Conservation (phyloP, 1,139 yeast species). For the Sugiyamaella japonica region DNA sequence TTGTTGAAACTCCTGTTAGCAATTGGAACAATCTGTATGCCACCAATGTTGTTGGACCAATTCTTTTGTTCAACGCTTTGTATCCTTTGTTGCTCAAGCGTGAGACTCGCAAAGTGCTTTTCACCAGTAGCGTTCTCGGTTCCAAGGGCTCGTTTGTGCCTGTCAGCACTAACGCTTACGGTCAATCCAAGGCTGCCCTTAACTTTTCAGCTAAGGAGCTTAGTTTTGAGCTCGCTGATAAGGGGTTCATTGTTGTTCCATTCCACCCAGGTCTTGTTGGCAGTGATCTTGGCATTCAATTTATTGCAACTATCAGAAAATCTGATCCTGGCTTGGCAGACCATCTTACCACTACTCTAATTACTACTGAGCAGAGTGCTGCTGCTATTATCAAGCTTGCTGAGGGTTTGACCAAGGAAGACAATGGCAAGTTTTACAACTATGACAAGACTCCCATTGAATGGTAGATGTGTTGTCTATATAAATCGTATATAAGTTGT, state of each 20-base stretch:
- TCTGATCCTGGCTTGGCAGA: neutral
- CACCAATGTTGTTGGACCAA: slow-evolving; percentile 17
- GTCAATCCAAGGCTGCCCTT: slow-evolving; percentile 21
- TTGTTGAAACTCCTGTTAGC: slow-evolving; percentile 7
- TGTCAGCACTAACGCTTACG: slow-evolving; percentile 18
- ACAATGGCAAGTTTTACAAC: slow-evolving; percentile 21
- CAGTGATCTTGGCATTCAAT: slow-evolving; percentile 35
- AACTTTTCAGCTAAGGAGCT: slow-evolving; percentile 20
- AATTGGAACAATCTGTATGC: slow-evolving; percentile 19
- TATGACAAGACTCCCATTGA: slow-evolving; percentile 17
- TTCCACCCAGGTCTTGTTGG: slow-evolving; percentile 41
- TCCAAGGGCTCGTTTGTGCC: slow-evolving; percentile 30
- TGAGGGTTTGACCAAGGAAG: slow-evolving; percentile 16
- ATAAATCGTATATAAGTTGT: no score
- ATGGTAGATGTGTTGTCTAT: neutral
- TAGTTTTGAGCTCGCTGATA: slow-evolving; percentile 25
- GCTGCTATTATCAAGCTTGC: slow-evolving; percentile 17
- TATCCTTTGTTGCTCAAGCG: slow-evolving; percentile 18
- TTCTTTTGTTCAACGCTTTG: slow-evolving; percentile 5
- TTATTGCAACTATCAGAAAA: slow-evolving; percentile 12
- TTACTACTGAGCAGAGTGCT: slow-evolving; percentile 17
- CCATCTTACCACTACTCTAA: neutral
- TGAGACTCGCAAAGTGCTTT: slow-evolving; percentile 29
- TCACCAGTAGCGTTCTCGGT: slow-evolving; percentile 33
- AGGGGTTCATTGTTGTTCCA: slow-evolving; percentile 35